phyloP scores from a whole-genome alignment of 2,329 filamentous ascomycete species.

The Corynespora cassiicola region DNA sequence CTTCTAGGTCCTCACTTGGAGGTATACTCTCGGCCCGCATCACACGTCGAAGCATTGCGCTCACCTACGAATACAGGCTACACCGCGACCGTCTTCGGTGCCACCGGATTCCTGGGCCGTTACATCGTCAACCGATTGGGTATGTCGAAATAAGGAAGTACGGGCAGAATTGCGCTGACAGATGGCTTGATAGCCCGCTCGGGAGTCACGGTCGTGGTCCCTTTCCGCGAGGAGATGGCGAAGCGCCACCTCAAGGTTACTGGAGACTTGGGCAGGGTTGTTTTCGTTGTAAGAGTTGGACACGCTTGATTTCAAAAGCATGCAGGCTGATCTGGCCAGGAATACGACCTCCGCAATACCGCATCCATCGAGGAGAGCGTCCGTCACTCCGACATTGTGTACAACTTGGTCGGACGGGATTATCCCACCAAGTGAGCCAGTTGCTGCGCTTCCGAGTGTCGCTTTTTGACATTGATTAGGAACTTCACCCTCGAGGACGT shows the following conservation, averaged over 20 bases:
- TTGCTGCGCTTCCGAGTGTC: background rate
- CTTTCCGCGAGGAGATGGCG: constrained; percentile 95
- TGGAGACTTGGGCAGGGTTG: constrained; percentile 89
- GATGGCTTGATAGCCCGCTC: constrained; percentile 69
- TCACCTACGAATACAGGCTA: constrained; percentile 68
- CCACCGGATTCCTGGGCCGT: constrained; percentile 91
- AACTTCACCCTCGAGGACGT: constrained; percentile 95
- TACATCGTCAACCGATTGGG: constrained; percentile 97
- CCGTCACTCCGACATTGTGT: constrained; percentile 95
- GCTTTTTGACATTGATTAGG: constrained; percentile 51
- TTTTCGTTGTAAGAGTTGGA: constrained; percentile 76
- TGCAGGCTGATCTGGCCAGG: constrained; percentile 57
- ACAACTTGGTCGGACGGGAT: constrained; percentile 92
- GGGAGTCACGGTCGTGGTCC: constrained; percentile 93
- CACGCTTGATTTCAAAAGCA: background rate
- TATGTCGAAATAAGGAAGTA: constrained; percentile 45
- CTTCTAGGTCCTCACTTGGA: constrained; percentile 78
- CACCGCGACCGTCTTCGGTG: constrained; percentile 96
- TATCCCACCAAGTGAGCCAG: constrained; percentile 89
- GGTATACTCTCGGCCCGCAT: constrained; percentile 59
- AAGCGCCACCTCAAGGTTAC: constrained; percentile 96
- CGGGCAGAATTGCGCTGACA: constrained; percentile 20
- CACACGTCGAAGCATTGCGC: constrained; percentile 19
- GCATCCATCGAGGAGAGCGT: constrained; percentile 96
- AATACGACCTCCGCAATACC: constrained; percentile 95